Base-by-base conservation (phyloP, 176 grass and related monocot genomes). In the Raddia distichophylla region DNA sequence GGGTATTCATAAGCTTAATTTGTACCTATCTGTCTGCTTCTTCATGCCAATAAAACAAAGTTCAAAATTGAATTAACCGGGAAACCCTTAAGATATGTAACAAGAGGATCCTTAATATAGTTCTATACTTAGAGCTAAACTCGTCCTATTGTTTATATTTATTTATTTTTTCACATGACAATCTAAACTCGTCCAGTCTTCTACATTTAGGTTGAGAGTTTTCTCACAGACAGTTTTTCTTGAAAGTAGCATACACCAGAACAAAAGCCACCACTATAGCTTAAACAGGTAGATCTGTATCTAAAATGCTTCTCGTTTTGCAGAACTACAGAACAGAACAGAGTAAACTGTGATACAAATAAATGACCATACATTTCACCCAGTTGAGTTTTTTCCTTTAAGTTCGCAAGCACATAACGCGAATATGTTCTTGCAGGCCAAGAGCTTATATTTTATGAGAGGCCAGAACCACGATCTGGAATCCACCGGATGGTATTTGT, bases 401-500 rank as follows among this genome's bases (percentile, higher is more conserved):
- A 69, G 45, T n/a, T 78, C n/a, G 19, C 17, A n/a, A 84, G 34
- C 69, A 70, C 14, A 54, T 87, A 76, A 78, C 61, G 34, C 5
- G 5, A 12, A 34, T 2, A 67, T 75, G 16, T 2, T 54, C 19
- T 72, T 88, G 78, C 84, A 97, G 94, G 91, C 48, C 61, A 74
- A 66, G 91, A 91, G 79, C 14, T 84, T 32, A 0, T 86, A 54
- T 67, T 86, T 48, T 94, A 97, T 63, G 94, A 94, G 87, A 85
- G 10, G 0, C 91, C 91, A 35, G 83, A 90, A 22, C 94, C 94
- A 65, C 80, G 86, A 71, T 86, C 87, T 67, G 94, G 94, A 56
- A 97, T 97, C 71, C 94, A 97, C 34, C 67, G 87, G 43, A 85
- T 97, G 69, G 87, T 97, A 64, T 87, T 91, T 73, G 89, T 86